phyloP scores from a whole-genome alignment of 495 filamentous ascomycete species.

The Penicillium longicatenatum region DNA sequence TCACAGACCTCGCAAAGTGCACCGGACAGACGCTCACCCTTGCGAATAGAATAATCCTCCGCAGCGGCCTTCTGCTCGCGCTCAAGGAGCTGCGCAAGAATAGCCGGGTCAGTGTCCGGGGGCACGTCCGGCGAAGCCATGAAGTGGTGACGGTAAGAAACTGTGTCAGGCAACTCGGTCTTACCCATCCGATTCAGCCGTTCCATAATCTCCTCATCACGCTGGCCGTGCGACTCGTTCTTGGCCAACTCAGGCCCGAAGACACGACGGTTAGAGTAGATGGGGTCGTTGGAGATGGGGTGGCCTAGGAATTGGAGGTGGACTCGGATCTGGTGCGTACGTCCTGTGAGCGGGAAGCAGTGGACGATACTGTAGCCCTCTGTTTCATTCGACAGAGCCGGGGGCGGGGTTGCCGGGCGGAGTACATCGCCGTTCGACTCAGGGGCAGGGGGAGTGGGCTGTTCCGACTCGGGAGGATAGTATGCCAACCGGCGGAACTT shows the following conservation, averaged over 20 bases:
- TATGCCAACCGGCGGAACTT: slow-evolving; percentile 90
- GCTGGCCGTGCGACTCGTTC: slow-evolving; percentile 65
- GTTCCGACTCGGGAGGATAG: slow-evolving; percentile 57
- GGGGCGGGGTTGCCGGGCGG: slow-evolving; percentile 40
- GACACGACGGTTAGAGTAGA: slow-evolving; percentile 91
- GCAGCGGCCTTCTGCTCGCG: slow-evolving; percentile 81
- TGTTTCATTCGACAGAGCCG: slow-evolving; percentile 29
- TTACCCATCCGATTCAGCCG: slow-evolving; percentile 90
- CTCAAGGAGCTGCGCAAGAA: slow-evolving; percentile 46
- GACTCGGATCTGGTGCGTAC: slow-evolving; percentile 93
- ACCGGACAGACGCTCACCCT: slow-evolving; percentile 90
- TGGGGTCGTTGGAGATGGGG: slow-evolving; percentile 95
- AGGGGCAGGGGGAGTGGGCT: slow-evolving; percentile 11
- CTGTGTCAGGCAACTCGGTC: slow-evolving; percentile 82
- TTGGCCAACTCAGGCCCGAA: slow-evolving; percentile 80
- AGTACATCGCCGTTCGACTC: slow-evolving; percentile 31
- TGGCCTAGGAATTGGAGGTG: slow-evolving; percentile 94
- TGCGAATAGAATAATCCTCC: slow-evolving; percentile 73
- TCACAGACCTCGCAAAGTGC: slow-evolving; percentile 76
- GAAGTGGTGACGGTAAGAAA: slow-evolving; percentile 67
- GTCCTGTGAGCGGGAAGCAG: slow-evolving; percentile 88
- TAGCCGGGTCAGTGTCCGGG: slow-evolving; percentile 37
- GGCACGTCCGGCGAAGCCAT: slow-evolving; percentile 46
- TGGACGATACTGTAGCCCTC: slow-evolving; percentile 92
- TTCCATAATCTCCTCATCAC: slow-evolving; percentile 86